Conservation (phyloP, 805 yeast genomes). For the Cyberlindnera americana region DNA sequence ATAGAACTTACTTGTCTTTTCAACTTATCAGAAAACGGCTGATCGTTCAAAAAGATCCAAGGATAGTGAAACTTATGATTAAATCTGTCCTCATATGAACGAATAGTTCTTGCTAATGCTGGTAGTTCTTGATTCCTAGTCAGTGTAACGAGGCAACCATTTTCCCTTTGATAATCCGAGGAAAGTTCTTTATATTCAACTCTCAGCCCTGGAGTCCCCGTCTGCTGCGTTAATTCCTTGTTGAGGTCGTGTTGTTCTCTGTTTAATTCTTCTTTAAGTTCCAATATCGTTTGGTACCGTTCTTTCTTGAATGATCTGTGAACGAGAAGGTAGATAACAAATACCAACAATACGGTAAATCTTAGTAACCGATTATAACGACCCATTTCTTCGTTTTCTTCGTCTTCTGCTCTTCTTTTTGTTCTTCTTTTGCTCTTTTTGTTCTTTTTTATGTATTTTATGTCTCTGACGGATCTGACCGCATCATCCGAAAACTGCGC, state of each 20-base stretch:
- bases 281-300: constrained; percentile 18
- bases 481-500: too few species aligned
- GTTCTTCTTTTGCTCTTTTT: too few species aligned
- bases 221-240: constrained; percentile 10
- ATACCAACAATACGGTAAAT: constrained; percentile 17
- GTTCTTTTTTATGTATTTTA: too few species aligned
- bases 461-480: too few species aligned
- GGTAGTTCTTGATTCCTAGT: constrained; percentile 12
- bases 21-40: constrained; percentile 40
- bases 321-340: constrained; percentile 17
- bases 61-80: constrained; percentile 70
- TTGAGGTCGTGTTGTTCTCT: constrained; percentile 19
- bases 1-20: constrained; percentile 28
- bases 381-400: too few species aligned
- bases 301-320: constrained; percentile 20
- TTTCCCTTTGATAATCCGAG: constrained; percentile 37
- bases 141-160: constrained; percentile 59
- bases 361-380: constrained; percentile 17
- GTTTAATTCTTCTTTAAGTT: constrained; percentile 17
- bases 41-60: constrained; percentile 67
- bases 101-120: constrained; percentile 53
- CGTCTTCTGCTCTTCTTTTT: too few species aligned
- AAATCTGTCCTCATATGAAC: constrained; percentile 75
- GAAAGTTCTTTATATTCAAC: constrained; percentile 42
- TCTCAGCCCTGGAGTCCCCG: constrained; percentile 7